Evolutionary conservation across 352 stramenopile genomes (phyloP).

Genomic region (Globisporangium middletonii): DNA sequence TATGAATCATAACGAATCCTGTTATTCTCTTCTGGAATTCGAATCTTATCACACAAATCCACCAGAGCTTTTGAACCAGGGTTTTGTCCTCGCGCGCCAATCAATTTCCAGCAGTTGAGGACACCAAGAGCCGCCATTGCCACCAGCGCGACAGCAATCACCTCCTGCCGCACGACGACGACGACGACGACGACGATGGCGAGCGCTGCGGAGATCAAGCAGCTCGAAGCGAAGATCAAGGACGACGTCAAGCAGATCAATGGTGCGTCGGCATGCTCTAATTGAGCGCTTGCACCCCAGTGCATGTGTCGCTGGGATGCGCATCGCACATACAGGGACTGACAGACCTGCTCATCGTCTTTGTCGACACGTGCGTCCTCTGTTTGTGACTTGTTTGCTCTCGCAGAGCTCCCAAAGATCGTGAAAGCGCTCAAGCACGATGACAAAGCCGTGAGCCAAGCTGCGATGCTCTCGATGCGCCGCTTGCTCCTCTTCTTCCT

Average conservation of each 20-base stretch:
- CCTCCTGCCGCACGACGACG: not conserved
- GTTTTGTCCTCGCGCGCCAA: slow-evolving; percentile 3
- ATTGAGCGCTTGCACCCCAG: not conserved
- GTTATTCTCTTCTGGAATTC: too few species aligned
- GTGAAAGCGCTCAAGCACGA: slow-evolving; percentile 61
- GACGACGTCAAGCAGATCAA: slow-evolving; percentile 85
- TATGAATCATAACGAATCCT: not conserved
- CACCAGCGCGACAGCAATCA: not conserved
- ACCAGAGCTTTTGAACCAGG: too few species aligned
- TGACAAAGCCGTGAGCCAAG: slow-evolving; percentile 67
- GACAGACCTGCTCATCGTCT: too few species aligned
- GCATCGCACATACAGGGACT: not conserved
- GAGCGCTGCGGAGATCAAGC: slow-evolving; percentile 70
- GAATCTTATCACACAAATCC: too few species aligned
- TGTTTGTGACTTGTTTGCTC: not conserved
- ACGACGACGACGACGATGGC: slow-evolving; percentile 26
- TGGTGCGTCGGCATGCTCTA: slow-evolving; percentile 18
- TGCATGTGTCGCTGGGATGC: not conserved
- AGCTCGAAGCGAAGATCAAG: slow-evolving; percentile 83
- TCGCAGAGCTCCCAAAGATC: slow-evolving; percentile 63
- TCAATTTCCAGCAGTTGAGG: slow-evolving; percentile 14
- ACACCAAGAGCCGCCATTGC: slow-evolving; percentile 12
- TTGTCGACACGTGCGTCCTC: too few species aligned
- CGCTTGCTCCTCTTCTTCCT: slow-evolving; percentile 78
- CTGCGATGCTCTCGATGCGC: slow-evolving; percentile 76